Evolutionary conservation across 2,329 filamentous ascomycete species (phyloP), one percentile per base, ranked within the genome.

Genomic region (Dissoconium aciculare): DNA sequence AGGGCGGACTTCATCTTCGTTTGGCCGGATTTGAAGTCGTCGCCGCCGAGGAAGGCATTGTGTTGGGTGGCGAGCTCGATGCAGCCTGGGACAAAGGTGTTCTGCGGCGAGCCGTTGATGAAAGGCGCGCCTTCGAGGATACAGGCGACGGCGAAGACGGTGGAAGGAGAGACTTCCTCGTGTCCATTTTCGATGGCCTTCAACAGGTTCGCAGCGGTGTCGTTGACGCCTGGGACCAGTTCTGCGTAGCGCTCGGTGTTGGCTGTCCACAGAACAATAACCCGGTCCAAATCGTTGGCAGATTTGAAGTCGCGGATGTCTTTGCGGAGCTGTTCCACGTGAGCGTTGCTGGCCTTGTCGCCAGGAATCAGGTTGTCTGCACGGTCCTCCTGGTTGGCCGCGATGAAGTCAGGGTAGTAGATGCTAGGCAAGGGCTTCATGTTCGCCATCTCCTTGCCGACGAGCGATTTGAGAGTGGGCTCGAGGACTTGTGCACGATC

Each of bases 1-100:
- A 98, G 74, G 12, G 89, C 89, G 37, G 89, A 95, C 67, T 98
- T 98, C 89, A 98, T 98, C 75, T 98, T 98, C 56, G 89, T 98
- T 69, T 98, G 89, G 40, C 89, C 89, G 40, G 89, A 95, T 67
- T 98, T 98, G 77, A 98, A 98, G 64, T 98, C 89, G 51, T 98
- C 89, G 43, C 89, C 89, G 36, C 89, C 89, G 50, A 98, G 84
- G 65, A 92, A 98, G 39, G 85, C 74, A 34, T 71, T 69, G 59
- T 91, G 75, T 59, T 78, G 68, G 65, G 91, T 81, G 13, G 89
- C 89, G 35, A 98, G 74, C 52, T 87, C 68, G 45, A 95, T 76
- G 37, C 78, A 81, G 51, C 89, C 89, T 5, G 87, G 87, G 12
- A 98, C 87, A 50, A 98, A 95, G 26, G 89, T 98, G 69, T 98